Base-by-base conservation (phyloP, 1,284 basidiomycete species). In the Sporisorium scitamineum region DNA sequence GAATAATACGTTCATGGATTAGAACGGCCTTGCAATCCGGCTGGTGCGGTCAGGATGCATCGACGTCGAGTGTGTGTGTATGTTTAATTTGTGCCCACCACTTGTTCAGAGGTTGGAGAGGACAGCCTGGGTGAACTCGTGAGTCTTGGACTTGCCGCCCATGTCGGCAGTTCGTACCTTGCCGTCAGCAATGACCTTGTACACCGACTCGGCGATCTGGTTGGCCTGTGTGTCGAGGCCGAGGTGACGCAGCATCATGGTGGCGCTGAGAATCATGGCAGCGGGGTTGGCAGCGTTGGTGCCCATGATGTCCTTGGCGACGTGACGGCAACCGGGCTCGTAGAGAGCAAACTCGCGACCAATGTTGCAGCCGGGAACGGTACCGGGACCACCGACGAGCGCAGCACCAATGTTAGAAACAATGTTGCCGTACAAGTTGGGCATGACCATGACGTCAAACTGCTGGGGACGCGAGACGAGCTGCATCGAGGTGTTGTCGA, bases 401-500 rank as follows among this genome's bases (percentile, higher is more conserved):
- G 95, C 97, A 72, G 97, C 95, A 82, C 96, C 96, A 72, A 99
- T 98, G 89, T 99, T 98, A 77, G 94, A 94, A 70, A 97, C 93
- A 81, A 99, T 98, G 84, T 95, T 95, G 73, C 96, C 96, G 87
- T 98, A 98, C 70, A 88, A 83, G 86, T 95, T 95, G 64, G 94
- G 94, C 94, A 97, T 97, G 85, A 97, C 95, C 95, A 99, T 97
- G 71, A 98, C 96, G 85, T 98, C 96, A 84, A 98, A 99, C 87
- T 99, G 97, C 82, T 90, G 89, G 31, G 96, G 96, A 82, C 92
- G 93, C 50, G 94, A 93, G 73, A 98, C 96, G 78, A 99, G 92
- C 88, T 99, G 96, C 96, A 99, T 98, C 57, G 95, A 96, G 63
- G 95, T 96, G 89, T 98, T 98, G 88, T 98, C 95, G 79, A 97